Conservation (phyloP, 441 rosid genomes). For the Capsella rubella region DNA sequence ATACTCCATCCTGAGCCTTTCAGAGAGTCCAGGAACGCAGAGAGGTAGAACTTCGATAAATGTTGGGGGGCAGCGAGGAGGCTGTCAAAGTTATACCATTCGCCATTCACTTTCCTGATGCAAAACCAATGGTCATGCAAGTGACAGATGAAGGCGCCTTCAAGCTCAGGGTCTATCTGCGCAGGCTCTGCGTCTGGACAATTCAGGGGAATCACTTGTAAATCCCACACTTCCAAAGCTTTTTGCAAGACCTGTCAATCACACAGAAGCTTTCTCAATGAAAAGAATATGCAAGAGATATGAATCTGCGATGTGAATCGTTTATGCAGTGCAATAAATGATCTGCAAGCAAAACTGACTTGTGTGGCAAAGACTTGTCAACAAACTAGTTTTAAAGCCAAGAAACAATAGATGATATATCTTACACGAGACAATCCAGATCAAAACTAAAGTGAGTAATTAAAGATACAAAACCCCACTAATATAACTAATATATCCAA, state of each 20-base stretch:
- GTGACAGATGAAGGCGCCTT: constrained; percentile 90
- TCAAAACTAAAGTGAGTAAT: not conserved
- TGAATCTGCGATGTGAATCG: not conserved
- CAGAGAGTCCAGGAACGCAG: constrained; percentile 85
- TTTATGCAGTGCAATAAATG: not conserved
- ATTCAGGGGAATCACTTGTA: constrained; percentile 86
- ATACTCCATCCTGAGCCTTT: constrained; percentile 93
- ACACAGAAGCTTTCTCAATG: constrained; percentile 21
- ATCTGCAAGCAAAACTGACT: constrained; percentile 7
- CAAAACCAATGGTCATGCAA: constrained; percentile 97
- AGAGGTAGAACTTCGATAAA: constrained; percentile 86
- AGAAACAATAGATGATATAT: constrained; percentile 2
- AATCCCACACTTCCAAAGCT: constrained; percentile 94
- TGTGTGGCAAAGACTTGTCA: not conserved
- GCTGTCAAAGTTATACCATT: constrained; percentile 97
- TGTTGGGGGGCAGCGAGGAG: constrained; percentile 86
- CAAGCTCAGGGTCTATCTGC: constrained; percentile 86
- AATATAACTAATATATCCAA: constrained; percentile 5
- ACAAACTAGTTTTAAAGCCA: not conserved
- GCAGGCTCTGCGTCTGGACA: constrained; percentile 95
- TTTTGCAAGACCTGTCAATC: constrained; percentile 77
- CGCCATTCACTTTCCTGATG: constrained; percentile 88
- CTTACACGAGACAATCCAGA: constrained; percentile 7
- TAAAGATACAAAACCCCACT: not conserved
- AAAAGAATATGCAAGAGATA: not conserved